Conservation (phyloP, 2,329 filamentous ascomycete genomes). For the Botrytis sinoallii region DNA sequence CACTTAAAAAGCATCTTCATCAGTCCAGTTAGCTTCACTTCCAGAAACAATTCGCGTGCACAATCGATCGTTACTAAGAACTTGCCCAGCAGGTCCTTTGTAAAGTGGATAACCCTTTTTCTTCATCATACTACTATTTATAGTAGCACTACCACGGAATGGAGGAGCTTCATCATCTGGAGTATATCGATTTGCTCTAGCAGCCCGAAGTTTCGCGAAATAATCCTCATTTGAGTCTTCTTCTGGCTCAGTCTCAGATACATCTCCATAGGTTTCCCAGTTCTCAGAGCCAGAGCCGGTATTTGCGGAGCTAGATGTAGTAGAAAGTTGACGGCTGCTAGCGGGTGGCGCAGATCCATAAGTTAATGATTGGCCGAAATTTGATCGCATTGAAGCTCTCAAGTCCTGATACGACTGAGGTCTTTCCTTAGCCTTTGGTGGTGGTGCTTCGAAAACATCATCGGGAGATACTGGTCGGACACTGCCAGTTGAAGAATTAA, state of each 20-base stretch:
- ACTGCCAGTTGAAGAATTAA: slow-evolving; percentile 49
- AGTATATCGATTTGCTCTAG: slow-evolving; percentile 62
- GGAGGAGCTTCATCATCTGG: slow-evolving; percentile 43
- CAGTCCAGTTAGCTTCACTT: slow-evolving; percentile 60
- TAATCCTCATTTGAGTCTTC: slow-evolving; percentile 80
- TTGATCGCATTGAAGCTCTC: slow-evolving; percentile 44
- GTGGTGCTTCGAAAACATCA: slow-evolving; percentile 77
- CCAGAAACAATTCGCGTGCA: slow-evolving; percentile 62
- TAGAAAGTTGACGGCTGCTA: slow-evolving; percentile 64
- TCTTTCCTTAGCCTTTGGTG: slow-evolving; percentile 38
- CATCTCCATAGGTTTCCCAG: slow-evolving; percentile 95
- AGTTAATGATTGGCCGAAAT: slow-evolving; percentile 32
- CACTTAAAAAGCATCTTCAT: slow-evolving; percentile 56
- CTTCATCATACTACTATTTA: slow-evolving; percentile 47
- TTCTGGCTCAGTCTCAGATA: slow-evolving; percentile 73
- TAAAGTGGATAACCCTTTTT: slow-evolving; percentile 54
- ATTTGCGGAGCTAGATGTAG: slow-evolving; percentile 63
- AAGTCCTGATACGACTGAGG: slow-evolving; percentile 42
- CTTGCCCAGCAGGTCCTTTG: slow-evolving; percentile 46
- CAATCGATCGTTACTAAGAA: slow-evolving; percentile 51
- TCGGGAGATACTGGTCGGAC: slow-evolving; percentile 67
- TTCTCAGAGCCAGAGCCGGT: slow-evolving; percentile 83
- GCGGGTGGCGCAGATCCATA: slow-evolving; percentile 32
- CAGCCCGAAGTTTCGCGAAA: slow-evolving; percentile 73
- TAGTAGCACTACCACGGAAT: slow-evolving; percentile 14